Evolutionary conservation across 768 basidiomycete genomes (phyloP).

Genomic region (Punctularia strigosozonata): DNA sequence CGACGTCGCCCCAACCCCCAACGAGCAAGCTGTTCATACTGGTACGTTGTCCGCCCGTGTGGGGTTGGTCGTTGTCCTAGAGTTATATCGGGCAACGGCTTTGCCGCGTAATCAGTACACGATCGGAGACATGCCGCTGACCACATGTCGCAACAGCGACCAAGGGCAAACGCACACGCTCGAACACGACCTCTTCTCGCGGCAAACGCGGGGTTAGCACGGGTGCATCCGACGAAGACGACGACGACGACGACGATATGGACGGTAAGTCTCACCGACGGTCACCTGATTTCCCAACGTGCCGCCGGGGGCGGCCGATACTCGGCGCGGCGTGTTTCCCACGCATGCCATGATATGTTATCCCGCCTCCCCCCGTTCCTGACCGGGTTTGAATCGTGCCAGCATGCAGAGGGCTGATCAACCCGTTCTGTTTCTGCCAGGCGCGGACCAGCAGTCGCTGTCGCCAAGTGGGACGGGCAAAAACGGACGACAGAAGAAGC

Average conservation of each 20-base stretch:
- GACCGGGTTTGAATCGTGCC: no score
- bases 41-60: no score
- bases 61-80: no score
- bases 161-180: slow-evolving; percentile 29
- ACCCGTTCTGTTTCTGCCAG: neutral
- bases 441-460: neutral
- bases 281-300: no score
- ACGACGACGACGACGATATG: slow-evolving; percentile 10
- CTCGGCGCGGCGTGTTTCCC: no score
- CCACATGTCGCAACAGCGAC: slow-evolving; percentile 17
- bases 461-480: slow-evolving; percentile 13
- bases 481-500: slow-evolving; percentile 43
- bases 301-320: no score
- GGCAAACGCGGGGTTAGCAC: neutral
- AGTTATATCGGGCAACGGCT: no score
- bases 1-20: slow-evolving; percentile 16
- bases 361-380: no score
- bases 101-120: no score
- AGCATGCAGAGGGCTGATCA: no score
- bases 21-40: slow-evolving; percentile 24
- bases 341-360: no score
- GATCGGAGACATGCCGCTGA: no score
- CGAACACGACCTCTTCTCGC: slow-evolving; percentile 15
- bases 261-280: slow-evolving; percentile 7
- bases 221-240: neutral